A percentile compares a stretch with the other conserved stretches of the same genome.
phyloP scores from a whole-genome alignment of 2,329 filamentous ascomycete genomes.

The Zymoseptoria ardabiliae region DNA sequence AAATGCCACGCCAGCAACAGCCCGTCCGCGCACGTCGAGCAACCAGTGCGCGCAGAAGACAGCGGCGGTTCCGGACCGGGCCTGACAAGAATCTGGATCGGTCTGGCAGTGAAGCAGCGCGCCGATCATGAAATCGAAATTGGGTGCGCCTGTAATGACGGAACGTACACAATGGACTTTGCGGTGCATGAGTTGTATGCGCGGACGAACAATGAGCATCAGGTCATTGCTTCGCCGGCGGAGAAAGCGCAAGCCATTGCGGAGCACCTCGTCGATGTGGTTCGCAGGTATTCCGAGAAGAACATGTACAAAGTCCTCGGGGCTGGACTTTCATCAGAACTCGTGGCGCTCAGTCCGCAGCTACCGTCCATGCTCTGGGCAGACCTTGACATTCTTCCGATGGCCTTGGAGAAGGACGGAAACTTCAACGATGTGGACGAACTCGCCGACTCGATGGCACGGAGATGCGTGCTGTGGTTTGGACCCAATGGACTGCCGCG shows the following conservation, averaged over 20 bases:
- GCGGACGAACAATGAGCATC: constrained; percentile 4
- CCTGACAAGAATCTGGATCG: neutral
- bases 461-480: constrained; percentile 72
- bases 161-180: constrained; percentile 68
- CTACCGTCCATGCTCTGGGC: constrained; percentile 67
- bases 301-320: constrained; percentile 70
- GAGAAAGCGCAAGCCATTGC: constrained; percentile 9
- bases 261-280: constrained; percentile 51
- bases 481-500: constrained; percentile 65
- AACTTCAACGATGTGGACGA: constrained; percentile 52
- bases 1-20: neutral
- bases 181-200: constrained; percentile 51
- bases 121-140: constrained; percentile 38
- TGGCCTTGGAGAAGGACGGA: constrained; percentile 52
- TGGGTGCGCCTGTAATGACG: constrained; percentile 64
- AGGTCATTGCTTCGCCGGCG: constrained; percentile 2
- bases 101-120: constrained; percentile 11
- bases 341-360: constrained; percentile 54
- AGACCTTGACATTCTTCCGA: constrained; percentile 67
- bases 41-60: neutral
- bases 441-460: constrained; percentile 71
- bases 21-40: constrained; percentile 27
- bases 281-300: constrained; percentile 54
- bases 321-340: constrained; percentile 56
- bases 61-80: too few species aligned